These are phyloP conservation scores for Zymoseptoria ardabiliae DNA, from an alignment of 2,329 filamentous ascomycete species.

Conservation along the genomic window DNA sequence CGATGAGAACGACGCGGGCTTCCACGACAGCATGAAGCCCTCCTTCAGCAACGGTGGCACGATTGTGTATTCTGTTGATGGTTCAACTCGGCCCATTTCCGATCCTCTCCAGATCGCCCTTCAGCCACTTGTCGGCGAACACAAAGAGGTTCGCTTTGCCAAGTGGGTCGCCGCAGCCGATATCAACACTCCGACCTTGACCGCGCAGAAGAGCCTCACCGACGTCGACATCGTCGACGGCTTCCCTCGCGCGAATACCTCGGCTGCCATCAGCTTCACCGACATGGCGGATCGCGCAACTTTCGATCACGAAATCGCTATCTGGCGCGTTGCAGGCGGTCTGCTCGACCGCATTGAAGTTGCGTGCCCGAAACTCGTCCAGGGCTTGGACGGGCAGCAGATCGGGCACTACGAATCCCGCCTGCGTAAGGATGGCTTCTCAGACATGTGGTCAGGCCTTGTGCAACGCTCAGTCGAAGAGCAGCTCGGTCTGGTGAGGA, in stretches of 20 bases:
- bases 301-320: slow-evolving; percentile 57
- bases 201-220: slow-evolving; percentile 34
- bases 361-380: slow-evolving; percentile 18
- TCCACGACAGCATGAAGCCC: slow-evolving; percentile 68
- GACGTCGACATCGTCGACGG: slow-evolving; percentile 25
- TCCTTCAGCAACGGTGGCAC: slow-evolving; percentile 71
- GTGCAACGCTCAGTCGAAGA: slow-evolving; percentile 34
- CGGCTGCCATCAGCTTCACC: slow-evolving; percentile 41
- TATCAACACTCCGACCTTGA: slow-evolving; percentile 27
- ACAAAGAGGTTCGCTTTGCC: slow-evolving; percentile 57
- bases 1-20: slow-evolving; percentile 56
- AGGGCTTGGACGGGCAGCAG: slow-evolving; percentile 35
- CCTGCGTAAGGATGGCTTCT: slow-evolving; percentile 54
- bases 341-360: slow-evolving; percentile 65
- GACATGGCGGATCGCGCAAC: slow-evolving; percentile 32
- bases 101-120: slow-evolving; percentile 49
- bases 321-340: slow-evolving; percentile 82
- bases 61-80: slow-evolving; percentile 55
- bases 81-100: slow-evolving; percentile 34
- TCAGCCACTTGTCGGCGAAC: slow-evolving; percentile 54
- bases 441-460: slow-evolving; percentile 53
- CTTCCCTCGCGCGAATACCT: slow-evolving; percentile 53
- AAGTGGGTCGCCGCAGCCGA: slow-evolving; percentile 48
- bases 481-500: slow-evolving; percentile 51
- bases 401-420: slow-evolving; percentile 33